These are phyloP conservation scores for Penicillium corylophilum DNA, from an alignment of 2,329 filamentous ascomycete species.

Conservation along the genomic window DNA sequence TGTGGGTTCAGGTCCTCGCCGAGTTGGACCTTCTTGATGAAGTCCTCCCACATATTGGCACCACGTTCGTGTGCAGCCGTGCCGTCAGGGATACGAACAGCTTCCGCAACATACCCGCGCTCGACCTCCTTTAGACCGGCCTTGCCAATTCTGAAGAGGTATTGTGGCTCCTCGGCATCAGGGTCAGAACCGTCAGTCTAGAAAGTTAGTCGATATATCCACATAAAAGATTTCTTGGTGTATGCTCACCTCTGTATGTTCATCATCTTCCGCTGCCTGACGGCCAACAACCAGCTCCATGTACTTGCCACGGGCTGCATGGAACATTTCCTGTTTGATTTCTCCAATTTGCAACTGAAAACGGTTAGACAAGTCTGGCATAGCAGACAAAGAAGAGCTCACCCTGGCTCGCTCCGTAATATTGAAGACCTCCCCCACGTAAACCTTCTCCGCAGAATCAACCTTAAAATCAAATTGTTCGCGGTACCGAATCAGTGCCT, in stretches of 20 bases:
- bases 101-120: slow-evolving; percentile 38
- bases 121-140: slow-evolving; percentile 24
- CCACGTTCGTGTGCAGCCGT: slow-evolving; percentile 37
- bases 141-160: slow-evolving; percentile 22
- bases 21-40: slow-evolving; percentile 39
- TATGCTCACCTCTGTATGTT: slow-evolving; percentile 26
- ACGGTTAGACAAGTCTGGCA: background rate
- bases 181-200: slow-evolving; percentile 34
- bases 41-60: slow-evolving; percentile 41
- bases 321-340: slow-evolving; percentile 17
- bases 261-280: slow-evolving; percentile 23
- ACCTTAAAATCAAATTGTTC: slow-evolving; percentile 36
- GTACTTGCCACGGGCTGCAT: slow-evolving; percentile 21
- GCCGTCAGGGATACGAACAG: slow-evolving; percentile 35
- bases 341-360: slow-evolving; percentile 12
- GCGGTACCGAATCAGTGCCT: slow-evolving; percentile 28
- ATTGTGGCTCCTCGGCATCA: slow-evolving; percentile 28
- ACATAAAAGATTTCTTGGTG: background rate
- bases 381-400: slow-evolving; percentile 4
- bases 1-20: slow-evolving; percentile 40
- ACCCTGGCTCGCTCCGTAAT: slow-evolving; percentile 38
- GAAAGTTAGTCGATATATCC: background rate
- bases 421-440: slow-evolving; percentile 32
- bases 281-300: slow-evolving; percentile 19
- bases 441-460: slow-evolving; percentile 29